A percentile compares a stretch with the other conserved stretches of the same genome.
Conservation (phyloP, 495 filamentous ascomycete genomes). For the Xanthoparmelia taractica region DNA sequence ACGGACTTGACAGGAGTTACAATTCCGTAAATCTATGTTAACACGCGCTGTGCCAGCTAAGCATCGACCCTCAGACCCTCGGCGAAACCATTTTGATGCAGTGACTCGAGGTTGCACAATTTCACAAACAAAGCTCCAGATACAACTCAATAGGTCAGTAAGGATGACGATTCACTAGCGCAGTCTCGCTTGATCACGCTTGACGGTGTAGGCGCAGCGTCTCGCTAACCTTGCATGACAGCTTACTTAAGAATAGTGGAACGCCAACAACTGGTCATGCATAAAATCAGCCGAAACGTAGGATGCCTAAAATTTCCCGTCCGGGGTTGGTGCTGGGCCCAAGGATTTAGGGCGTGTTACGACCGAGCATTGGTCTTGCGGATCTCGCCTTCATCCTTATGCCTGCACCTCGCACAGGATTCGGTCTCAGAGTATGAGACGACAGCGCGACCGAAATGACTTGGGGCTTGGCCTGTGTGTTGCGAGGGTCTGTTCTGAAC, state of each 20-base stretch:
- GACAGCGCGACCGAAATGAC: not conserved
- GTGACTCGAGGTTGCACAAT: not conserved
- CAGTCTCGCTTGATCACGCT: not conserved
- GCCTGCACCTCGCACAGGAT: not conserved
- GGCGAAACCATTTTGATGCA: not conserved
- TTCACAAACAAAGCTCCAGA: not conserved
- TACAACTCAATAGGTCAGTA: not conserved
- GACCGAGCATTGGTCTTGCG: not conserved
- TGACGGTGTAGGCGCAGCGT: not conserved
- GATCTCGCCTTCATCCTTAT: not conserved
- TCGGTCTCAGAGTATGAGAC: not conserved
- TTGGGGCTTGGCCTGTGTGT: not conserved
- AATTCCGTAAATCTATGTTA: not conserved
- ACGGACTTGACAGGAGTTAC: not conserved
- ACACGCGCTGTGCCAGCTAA: not conserved
- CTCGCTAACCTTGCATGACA: not conserved
- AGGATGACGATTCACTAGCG: not conserved
- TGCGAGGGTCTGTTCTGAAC: not conserved
- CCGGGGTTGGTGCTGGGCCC: not conserved
- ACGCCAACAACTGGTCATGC: not conserved
- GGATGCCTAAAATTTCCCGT: not conserved
- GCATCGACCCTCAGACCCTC: not conserved
- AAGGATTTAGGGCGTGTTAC: not conserved
- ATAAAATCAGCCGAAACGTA: not conserved
- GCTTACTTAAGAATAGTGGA: not conserved